These are phyloP conservation scores for Oryza glumipatula DNA, from an alignment of 176 grass and related monocot genomes.

Conservation along the genomic window DNA sequence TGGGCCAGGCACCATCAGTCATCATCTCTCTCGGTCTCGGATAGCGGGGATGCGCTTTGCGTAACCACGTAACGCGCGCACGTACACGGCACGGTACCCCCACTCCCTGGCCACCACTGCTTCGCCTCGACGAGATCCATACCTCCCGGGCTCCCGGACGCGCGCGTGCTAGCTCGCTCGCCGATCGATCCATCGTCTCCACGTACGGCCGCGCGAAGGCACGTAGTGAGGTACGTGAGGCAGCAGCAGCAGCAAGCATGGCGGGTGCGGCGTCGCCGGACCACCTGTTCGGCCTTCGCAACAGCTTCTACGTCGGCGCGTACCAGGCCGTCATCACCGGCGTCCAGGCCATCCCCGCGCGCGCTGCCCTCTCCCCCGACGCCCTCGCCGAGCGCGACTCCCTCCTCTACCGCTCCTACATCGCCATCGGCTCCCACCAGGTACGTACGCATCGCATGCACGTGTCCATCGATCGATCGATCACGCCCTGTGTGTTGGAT, in stretches of 20 bases:
- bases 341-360: slow-evolving; percentile 57
- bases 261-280: slow-evolving; percentile 36
- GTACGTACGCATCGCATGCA: neutral
- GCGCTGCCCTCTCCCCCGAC: slow-evolving; percentile 52
- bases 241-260: slow-evolving; percentile 12
- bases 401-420: slow-evolving; percentile 80
- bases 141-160: neutral
- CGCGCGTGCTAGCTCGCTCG: neutral
- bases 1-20: no score
- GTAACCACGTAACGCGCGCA: neutral
- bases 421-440: slow-evolving; percentile 80
- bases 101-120: neutral
- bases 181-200: neutral
- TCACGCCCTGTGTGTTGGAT: no score
- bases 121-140: slow-evolving; percentile 23
- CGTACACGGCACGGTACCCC: neutral
- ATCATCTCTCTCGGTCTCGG: no score
- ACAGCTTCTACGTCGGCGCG: slow-evolving; percentile 87
- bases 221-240: neutral
- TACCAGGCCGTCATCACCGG: slow-evolving; percentile 81
- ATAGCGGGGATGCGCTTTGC: neutral
- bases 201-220: no score
- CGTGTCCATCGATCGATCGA: no score
- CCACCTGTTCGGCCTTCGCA: slow-evolving; percentile 69
- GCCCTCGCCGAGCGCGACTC: slow-evolving; percentile 69